Evolutionary conservation across 2,329 filamentous ascomycete genomes (phyloP).

Genomic region (Ophiobolus disseminans): DNA sequence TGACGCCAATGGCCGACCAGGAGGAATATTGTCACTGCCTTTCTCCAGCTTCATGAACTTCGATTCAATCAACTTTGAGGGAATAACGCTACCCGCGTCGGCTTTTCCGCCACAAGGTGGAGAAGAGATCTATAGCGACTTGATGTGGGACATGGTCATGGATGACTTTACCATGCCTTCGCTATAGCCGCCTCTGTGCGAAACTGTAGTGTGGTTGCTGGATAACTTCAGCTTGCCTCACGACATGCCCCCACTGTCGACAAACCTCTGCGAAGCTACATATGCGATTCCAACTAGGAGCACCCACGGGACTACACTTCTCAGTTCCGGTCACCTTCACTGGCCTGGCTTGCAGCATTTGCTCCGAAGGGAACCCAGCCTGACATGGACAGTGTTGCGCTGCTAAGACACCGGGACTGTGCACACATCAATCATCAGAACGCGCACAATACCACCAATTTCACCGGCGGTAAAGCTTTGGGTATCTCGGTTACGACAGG

Average conservation of each 20-base stretch:
- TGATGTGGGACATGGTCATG: conserved; percentile 32
- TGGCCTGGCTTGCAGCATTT: too few species aligned
- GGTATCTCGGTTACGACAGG: background rate
- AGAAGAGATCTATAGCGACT: conserved; percentile 16
- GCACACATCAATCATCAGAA: background rate
- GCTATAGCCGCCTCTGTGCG: background rate
- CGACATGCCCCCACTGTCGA: background rate
- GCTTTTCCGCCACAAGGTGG: background rate
- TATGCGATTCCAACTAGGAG: background rate
- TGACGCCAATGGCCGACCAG: background rate
- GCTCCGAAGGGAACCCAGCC: background rate
- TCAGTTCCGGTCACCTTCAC: too few species aligned
- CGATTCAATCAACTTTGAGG: conserved; percentile 27
- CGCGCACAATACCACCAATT: background rate
- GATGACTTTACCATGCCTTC: conserved; percentile 28
- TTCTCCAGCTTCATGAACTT: conserved; percentile 19
- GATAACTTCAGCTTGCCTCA: too few species aligned
- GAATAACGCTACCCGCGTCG: conserved; percentile 9
- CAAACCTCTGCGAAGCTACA: too few species aligned
- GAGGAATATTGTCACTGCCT: conserved; percentile 8
- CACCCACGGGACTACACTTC: too few species aligned
- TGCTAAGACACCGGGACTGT: too few species aligned
- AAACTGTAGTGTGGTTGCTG: background rate
- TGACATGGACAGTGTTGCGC: too few species aligned
- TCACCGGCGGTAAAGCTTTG: background rate